A percentile compares a stretch with the other conserved stretches of the same genome.
Evolutionary conservation across 495 filamentous ascomycete species (phyloP).

Genomic region (Neurospora sp.): DNA sequence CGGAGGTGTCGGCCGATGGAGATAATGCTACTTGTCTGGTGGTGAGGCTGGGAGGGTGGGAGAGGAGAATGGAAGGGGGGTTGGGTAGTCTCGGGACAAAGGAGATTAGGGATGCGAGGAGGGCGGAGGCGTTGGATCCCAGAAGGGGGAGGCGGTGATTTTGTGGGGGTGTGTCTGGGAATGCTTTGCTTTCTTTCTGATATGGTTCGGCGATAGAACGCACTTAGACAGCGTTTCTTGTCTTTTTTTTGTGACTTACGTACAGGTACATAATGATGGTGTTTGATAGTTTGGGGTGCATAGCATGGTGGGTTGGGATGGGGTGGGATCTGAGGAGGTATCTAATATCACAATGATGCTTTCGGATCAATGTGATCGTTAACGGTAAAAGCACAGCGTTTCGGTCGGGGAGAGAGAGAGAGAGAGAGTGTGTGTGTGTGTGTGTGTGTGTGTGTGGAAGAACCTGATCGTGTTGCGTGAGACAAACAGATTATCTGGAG

Average conservation of each 20-base stretch:
- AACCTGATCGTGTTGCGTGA: neutral
- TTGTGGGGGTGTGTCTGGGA: neutral
- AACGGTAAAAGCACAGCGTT: neutral
- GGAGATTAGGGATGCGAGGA: conserved; percentile 78
- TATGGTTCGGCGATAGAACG: neutral
- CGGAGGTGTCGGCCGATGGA: conserved; percentile 68
- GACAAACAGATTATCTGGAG: neutral
- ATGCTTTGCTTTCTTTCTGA: neutral
- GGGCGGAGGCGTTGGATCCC: conserved; percentile 75
- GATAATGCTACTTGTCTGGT: conserved; percentile 97
- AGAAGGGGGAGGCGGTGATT: conserved; percentile 46
- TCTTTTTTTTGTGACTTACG: neutral
- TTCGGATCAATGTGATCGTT: neutral
- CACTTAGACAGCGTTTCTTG: neutral
- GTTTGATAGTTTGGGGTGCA: neutral
- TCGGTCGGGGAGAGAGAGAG: neutral
- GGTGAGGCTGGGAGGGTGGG: conserved; percentile 87
- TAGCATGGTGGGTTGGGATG: neutral
- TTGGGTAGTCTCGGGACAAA: conserved; percentile 81
- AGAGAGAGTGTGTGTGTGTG: no score
- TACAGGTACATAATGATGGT: neutral
- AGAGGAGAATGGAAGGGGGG: conserved; percentile 79
- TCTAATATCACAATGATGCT: neutral
- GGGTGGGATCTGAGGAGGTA: neutral
- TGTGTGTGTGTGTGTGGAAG: neutral